Base-by-base conservation (phyloP, 2,329 filamentous ascomycete genomes). In the Sordariomycetes sp. region DNA sequence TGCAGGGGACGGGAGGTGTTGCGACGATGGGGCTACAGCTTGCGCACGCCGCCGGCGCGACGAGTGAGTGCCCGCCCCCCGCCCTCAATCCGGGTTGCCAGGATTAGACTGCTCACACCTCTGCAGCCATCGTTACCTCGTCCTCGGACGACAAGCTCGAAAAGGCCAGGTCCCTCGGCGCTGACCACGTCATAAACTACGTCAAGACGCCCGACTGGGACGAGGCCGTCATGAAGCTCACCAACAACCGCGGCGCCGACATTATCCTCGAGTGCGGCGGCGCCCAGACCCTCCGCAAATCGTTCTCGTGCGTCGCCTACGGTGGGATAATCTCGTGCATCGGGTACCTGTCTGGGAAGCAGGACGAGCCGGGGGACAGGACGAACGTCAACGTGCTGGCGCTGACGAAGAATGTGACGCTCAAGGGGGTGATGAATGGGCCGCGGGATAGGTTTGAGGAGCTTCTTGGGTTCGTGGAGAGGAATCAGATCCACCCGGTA, bases 391-490 rank as follows among this genome's bases (percentile, higher is more conserved):
- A 86, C 62, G 68, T 86, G 32, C 69, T 78, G 57, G 75, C 74
- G n/a, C 60, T 76, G 60, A 61, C 70, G 57, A 65, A 72, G 59
- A 77, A 76, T 60, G 72, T 74, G 15, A 77, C 75, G 35, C 65
- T 77, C 55, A 74, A 74, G 63, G 74, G 84, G 0, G 77, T 86
- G 7, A 63, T 86, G 32, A 85, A 86, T 65, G 84, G 84, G 0
- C 81, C 84, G 10, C 64, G 67, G 57, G 72, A 76, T 53, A 66
- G 73, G 50, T 75, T 81, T 58, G 75, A 79, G 66, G 79, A 82
- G 67, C 79, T 81, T 76, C 61, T 75, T 42, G 58, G 53, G 35
- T 75, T 76, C 52, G 77, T 78, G 60, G 69, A 73, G 59, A 63
- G 67, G 53, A 68, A 75, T 58, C 55, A 65, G 60, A 75, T 80